A percentile compares a stretch with the other conserved stretches of the same genome.
Conservation (phyloP, 192 early-diverging fungal species). For the Coemansia sp. region DNA sequence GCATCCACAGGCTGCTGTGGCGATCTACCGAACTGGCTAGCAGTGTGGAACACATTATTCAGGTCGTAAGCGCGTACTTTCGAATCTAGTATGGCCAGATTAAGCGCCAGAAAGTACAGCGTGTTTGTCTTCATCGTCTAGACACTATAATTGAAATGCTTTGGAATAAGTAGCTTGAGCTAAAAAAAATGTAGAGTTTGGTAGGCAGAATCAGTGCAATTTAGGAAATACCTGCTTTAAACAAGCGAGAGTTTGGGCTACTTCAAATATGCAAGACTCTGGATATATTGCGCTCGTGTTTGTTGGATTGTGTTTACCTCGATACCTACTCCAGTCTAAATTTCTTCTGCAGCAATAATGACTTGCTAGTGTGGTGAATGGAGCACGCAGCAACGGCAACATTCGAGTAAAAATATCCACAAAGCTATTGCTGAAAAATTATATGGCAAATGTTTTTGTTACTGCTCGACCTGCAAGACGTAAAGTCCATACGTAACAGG, state of each 20-base stretch:
- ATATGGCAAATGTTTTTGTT: too few species aligned
- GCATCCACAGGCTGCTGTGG: background rate
- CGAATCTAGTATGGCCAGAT: constrained; percentile 17
- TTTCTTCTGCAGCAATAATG: background rate
- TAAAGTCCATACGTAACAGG: background rate
- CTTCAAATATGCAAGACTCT: background rate
- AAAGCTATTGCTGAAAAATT: background rate
- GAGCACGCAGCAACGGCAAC: background rate
- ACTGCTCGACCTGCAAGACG: background rate
- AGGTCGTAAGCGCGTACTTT: background rate
- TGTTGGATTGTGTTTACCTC: background rate
- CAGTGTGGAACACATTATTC: background rate
- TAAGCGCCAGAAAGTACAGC: constrained; percentile 16
- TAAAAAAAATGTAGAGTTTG: too few species aligned
- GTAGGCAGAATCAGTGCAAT: background rate
- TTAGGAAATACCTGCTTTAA: background rate
- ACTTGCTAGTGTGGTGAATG: constrained; percentile 2
- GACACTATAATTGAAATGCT: background rate
- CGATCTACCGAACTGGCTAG: background rate
- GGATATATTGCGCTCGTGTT: background rate
- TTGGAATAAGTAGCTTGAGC: too few species aligned
- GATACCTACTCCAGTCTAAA: background rate
- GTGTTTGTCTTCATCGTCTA: constrained; percentile 26
- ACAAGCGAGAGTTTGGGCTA: background rate
- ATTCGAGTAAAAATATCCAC: background rate